Base-by-base conservation (phyloP, 805 yeast species). In the Myxozyma udenii region DNA sequence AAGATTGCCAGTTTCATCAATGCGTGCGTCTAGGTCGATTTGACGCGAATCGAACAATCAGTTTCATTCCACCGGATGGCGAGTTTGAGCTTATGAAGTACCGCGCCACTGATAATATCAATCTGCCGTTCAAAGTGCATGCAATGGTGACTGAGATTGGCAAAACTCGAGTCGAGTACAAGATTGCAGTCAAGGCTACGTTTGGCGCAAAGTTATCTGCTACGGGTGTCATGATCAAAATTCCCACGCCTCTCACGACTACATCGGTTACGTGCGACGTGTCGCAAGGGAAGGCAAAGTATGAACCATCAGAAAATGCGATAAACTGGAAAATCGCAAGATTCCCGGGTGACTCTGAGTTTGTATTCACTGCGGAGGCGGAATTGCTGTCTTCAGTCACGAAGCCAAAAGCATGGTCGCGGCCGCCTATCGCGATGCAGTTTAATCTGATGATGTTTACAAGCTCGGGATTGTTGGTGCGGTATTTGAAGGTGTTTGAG, bases 1-100 rank as follows among this genome's bases (percentile, higher is more conserved):
- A 84, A 60, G 95, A 88, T 66, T 82, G 86, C 59, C 84, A 83
- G 57, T 86, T 86, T 66, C 95, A 86, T 67, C 88, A 84, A 61
- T 85, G 93, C 68, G 95, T 86, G 19, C 78, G 82, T 45, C 68
- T 86, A 50, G 79, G 79, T 49, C 77, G 78, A 56, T 84, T 82
- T 65, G 87, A 84, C 53, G 65, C 74, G 12, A 84, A 84, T 21
- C 71, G 84, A 36, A 70, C 79, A 21, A 83, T 87, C 51, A 79
- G 78, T 41, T 87, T 87, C 58, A 73, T 81, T n/a, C 95, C 95
- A 3, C 95, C 95, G 2, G 93, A 86, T 68, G 91, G 91, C 0
- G 78, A 79, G 40, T 84, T 85, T 65, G 88, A 85, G 66, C 72
- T 87, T 50, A 83, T 87, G 89, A 74, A 76, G 32, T 87, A 86